These are phyloP conservation scores for Ascochyta lentis DNA, from an alignment of 2,329 filamentous ascomycete genomes.

Conservation along the genomic window DNA sequence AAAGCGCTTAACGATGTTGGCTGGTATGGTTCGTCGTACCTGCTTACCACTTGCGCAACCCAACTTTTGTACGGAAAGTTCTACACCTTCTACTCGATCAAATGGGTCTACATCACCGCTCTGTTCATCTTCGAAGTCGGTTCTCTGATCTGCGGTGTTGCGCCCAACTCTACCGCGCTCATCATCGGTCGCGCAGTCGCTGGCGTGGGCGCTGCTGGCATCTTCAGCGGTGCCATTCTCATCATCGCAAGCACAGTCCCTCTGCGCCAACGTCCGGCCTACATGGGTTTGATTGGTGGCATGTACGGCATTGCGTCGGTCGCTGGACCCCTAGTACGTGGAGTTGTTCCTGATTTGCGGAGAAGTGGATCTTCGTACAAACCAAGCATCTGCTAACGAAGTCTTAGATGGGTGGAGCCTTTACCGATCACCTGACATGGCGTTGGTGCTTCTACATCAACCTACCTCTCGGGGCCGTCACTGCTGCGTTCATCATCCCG, in stretches of 20 bases:
- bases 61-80: constrained; percentile 52
- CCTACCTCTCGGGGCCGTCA: constrained; percentile 58
- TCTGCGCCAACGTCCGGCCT: constrained; percentile 55
- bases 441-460: constrained; percentile 57
- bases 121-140: constrained; percentile 60
- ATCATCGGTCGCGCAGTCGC: constrained; percentile 61
- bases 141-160: constrained; percentile 59
- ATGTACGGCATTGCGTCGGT: constrained; percentile 59
- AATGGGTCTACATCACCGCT: constrained; percentile 55
- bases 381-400: constrained; percentile 34
- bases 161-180: constrained; percentile 57
- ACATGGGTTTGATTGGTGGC: constrained; percentile 57
- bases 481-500: constrained; percentile 50
- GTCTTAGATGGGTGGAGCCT: constrained; percentile 52
- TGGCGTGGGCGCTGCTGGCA: constrained; percentile 59
- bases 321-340: constrained; percentile 54
- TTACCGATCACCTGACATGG: constrained; percentile 56
- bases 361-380: constrained; percentile 9
- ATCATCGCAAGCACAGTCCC: constrained; percentile 56
- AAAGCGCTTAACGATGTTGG: constrained; percentile 54
- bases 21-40: constrained; percentile 54
- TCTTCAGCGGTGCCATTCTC: constrained; percentile 58
- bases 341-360: constrained; percentile 6
- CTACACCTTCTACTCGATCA: constrained; percentile 57
- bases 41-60: constrained; percentile 52